Percentiles rank a stretch among this genome's conserved stretches.
These are phyloP conservation scores for Plasmodium sp. DNA, from an alignment of 169 alveolate species.

Conservation along the genomic window DNA sequence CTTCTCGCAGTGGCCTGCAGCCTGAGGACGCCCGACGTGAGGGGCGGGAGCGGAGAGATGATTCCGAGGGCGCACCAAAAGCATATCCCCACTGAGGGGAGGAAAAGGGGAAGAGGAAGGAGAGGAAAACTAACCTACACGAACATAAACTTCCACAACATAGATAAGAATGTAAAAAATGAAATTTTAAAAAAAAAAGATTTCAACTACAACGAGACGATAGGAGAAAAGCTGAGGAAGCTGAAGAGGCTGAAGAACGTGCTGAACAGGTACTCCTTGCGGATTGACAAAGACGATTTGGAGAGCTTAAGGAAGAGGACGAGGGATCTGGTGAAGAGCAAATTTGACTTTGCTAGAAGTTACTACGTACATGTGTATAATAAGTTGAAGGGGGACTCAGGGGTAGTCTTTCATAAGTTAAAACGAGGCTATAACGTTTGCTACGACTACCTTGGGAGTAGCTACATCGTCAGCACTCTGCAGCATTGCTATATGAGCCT, in stretches of 20 bases:
- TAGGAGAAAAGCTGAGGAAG: slow-evolving; percentile 7
- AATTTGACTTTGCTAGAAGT: slow-evolving; percentile 23
- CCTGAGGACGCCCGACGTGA: not conserved
- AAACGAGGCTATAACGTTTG: slow-evolving; percentile 1
- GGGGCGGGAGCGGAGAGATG: not conserved
- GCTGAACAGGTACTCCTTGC: slow-evolving; percentile 9
- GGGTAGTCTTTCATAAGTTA: not conserved
- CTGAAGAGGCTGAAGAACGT: slow-evolving; percentile 15
- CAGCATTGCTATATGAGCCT: not conserved
- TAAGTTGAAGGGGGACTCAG: slow-evolving; percentile 11
- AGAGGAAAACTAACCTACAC: slow-evolving; percentile 6
- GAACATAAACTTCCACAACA: slow-evolving; percentile 27
- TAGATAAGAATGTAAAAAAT: slow-evolving; percentile 26
- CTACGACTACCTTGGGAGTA: not conserved
- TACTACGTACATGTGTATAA: slow-evolving; percentile 1
- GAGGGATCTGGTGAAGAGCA: not conserved
- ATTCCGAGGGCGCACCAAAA: not conserved
- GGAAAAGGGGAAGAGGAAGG: not conserved
- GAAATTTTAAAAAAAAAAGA: slow-evolving; percentile 16
- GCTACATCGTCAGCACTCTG: not conserved
- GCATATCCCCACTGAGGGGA: not conserved
- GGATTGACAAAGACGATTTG: not conserved
- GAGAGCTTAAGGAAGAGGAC: not conserved
- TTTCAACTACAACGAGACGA: slow-evolving; percentile 6
- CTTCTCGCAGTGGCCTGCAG: not conserved